Conservation (phyloP, 805 yeast genomes). For the Saccharomycopsis sp. region DNA sequence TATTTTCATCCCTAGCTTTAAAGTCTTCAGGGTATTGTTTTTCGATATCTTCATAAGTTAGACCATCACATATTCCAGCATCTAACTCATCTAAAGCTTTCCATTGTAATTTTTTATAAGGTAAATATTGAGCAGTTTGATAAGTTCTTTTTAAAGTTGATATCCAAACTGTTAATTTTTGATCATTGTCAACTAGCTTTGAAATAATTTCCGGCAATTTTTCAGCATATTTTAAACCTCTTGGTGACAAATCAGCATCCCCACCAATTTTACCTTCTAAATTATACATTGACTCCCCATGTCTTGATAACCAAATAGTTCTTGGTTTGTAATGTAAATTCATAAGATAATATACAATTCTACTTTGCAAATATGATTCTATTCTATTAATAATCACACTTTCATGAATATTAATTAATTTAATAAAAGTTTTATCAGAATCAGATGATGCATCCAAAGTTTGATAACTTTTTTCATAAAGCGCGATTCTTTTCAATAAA, state of each 20-base stretch:
- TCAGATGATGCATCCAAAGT: slow-evolving; percentile 57
- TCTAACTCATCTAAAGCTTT: slow-evolving; percentile 93
- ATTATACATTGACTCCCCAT: slow-evolving; percentile 91
- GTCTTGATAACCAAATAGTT: slow-evolving; percentile 88
- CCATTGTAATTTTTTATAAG: slow-evolving; percentile 88
- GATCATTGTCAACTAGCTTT: slow-evolving; percentile 23
- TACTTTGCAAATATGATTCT: slow-evolving; percentile 80
- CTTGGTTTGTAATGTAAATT: slow-evolving; percentile 90
- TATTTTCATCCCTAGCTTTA: slow-evolving; percentile 90
- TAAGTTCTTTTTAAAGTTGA: slow-evolving; percentile 76
- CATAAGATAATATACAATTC: slow-evolving; percentile 94
- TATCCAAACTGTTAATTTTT: slow-evolving; percentile 82
- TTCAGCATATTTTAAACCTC: slow-evolving; percentile 70
- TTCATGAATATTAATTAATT: slow-evolving; percentile 78
- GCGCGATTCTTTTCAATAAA: slow-evolving; percentile 62
- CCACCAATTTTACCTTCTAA: slow-evolving; percentile 95
- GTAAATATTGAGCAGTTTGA: slow-evolving; percentile 72
- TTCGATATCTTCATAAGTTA: slow-evolving; percentile 87
- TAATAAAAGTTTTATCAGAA: slow-evolving; percentile 71
- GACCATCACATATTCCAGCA: slow-evolving; percentile 87
- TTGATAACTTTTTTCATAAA: slow-evolving; percentile 71
- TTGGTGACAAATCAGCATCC: slow-evolving; percentile 68
- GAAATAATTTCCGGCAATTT: slow-evolving; percentile 68
- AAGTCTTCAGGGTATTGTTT: slow-evolving; percentile 80
- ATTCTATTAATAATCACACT: slow-evolving; percentile 85